phyloP scores from a whole-genome alignment of 495 filamentous ascomycete species.

The Viridothelium virens region DNA sequence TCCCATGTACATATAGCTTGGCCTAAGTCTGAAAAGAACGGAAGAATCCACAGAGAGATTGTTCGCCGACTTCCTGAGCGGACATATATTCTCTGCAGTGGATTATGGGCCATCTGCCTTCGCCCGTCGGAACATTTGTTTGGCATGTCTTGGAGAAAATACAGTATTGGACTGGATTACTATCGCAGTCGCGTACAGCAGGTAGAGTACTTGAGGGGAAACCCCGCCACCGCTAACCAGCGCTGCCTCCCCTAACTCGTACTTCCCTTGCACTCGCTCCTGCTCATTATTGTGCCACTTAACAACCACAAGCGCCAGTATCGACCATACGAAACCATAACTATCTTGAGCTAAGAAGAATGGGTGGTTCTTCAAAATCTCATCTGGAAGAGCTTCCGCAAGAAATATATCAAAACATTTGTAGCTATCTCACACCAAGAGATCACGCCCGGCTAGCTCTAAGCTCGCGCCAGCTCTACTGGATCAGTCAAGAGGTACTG shows the following conservation, averaged over 20 bases:
- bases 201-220: too few relatives aligned
- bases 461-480: constrained; percentile 1
- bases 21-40: neutral
- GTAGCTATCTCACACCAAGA: neutral
- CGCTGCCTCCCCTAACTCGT: neutral
- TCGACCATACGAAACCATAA: neutral
- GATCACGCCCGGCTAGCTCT: neutral
- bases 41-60: too few relatives aligned
- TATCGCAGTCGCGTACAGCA: too few relatives aligned
- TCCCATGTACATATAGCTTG: neutral
- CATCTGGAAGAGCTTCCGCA: constrained; percentile 3
- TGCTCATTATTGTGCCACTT: too few relatives aligned
- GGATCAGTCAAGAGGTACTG: constrained; percentile 11
- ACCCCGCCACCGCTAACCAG: too few relatives aligned
- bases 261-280: neutral
- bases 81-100: neutral
- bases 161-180: too few relatives aligned
- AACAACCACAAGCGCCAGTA: neutral
- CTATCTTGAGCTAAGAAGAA: neutral
- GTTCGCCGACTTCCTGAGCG: too few relatives aligned
- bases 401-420: constrained; percentile 7
- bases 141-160: neutral
- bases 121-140: neutral
- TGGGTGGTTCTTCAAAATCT: neutral
- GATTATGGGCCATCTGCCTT: neutral